Conservation (phyloP, 83 land plant genomes). For the Picea abies region DNA sequence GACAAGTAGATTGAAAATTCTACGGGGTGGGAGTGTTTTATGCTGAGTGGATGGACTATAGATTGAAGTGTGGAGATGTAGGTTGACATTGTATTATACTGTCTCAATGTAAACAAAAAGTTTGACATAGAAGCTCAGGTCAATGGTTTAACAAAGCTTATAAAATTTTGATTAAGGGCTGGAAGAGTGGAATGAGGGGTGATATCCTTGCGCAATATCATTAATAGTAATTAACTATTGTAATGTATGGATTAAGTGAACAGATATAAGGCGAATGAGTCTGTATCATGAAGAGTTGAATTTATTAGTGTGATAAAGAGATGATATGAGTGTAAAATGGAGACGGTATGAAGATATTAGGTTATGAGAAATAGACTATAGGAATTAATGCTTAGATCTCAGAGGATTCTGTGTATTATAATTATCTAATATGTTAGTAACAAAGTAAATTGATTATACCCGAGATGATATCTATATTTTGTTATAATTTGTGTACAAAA, state of each 20-base stretch:
- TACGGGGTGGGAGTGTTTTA: too few species aligned
- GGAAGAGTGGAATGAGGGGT: background rate
- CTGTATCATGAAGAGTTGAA: background rate
- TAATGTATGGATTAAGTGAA: background rate
- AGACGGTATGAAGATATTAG: background rate
- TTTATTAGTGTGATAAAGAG: background rate
- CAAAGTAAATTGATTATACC: too few species aligned
- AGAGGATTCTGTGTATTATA: slow-evolving; percentile 1
- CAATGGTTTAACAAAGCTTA: background rate
- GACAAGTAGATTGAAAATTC: too few species aligned
- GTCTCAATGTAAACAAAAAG: too few species aligned
- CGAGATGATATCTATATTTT: background rate
- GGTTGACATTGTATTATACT: too few species aligned
- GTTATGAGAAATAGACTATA: background rate
- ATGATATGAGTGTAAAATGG: background rate
- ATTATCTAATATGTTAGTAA: too few species aligned
- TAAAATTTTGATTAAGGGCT: background rate
- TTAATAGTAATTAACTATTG: background rate
- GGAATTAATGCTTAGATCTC: too few species aligned
- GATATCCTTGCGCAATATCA: background rate
- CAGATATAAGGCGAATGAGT: background rate
- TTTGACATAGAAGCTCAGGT: background rate
- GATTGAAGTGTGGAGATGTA: too few species aligned
- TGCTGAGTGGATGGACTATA: too few species aligned
- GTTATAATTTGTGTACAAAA: background rate